These are phyloP conservation scores for Ustilago cynodontis DNA, from an alignment of 1,284 basidiomycete species.

Conservation along the genomic window DNA sequence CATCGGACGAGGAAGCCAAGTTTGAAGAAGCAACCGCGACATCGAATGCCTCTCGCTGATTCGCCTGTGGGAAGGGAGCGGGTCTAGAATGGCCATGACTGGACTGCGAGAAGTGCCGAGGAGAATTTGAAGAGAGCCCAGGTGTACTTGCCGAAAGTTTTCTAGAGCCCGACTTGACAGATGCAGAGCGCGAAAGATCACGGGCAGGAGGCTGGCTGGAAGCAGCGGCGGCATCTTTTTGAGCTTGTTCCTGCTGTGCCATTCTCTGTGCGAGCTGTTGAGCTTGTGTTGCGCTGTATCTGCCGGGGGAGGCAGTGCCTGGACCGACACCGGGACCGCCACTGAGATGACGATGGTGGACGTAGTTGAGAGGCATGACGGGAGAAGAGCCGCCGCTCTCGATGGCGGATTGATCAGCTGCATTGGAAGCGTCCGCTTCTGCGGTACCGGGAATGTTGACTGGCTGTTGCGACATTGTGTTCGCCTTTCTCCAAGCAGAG, in stretches of 20 bases:
- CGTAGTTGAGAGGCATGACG: constrained; percentile 71
- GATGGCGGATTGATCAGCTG: constrained; percentile 33
- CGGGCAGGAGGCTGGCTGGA: constrained; percentile 11
- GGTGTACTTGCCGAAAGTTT: constrained; percentile 33
- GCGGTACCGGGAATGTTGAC: constrained; percentile 19
- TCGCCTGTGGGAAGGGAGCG: constrained; percentile 54
- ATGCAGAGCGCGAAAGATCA: constrained; percentile 33
- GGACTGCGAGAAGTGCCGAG: constrained; percentile 47
- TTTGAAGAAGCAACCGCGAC: constrained; percentile 60
- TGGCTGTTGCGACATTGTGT: constrained; percentile 34
- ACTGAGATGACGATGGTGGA: constrained; percentile 77
- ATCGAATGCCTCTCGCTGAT: constrained; percentile 58
- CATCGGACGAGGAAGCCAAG: constrained; percentile 59
- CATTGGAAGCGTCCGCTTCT: constrained; percentile 3
- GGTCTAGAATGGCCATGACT: constrained; percentile 47
- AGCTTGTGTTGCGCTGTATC: constrained; percentile 45
- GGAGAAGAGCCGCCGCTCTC: constrained; percentile 37
- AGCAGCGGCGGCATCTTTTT: constrained; percentile 19
- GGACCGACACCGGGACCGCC: constrained; percentile 51
- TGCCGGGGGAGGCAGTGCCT: constrained; percentile 45
- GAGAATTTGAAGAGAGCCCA: constrained; percentile 46
- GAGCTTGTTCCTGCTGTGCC: constrained; percentile 39
- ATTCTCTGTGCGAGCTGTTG: constrained; percentile 41
- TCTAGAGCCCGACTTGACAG: constrained; percentile 26
- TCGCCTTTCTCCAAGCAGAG: background rate